phyloP scores from a whole-genome alignment of 225 moss, liverwort and hornwort genomes.

The Pleurozium schreberi region DNA sequence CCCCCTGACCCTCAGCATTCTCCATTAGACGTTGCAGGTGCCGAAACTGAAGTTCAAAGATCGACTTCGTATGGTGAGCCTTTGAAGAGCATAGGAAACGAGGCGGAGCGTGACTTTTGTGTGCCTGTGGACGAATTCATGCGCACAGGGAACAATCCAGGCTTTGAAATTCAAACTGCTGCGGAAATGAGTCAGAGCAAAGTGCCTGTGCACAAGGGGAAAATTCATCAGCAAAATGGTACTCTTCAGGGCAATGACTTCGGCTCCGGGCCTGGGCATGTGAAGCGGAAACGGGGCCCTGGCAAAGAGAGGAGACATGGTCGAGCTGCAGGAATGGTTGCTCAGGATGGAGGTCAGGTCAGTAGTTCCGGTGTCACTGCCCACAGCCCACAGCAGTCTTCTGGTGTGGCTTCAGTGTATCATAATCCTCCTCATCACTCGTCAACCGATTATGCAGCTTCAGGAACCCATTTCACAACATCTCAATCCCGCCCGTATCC shows the following conservation, averaged over 20 bases:
- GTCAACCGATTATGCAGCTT: background rate
- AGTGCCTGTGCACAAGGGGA: background rate
- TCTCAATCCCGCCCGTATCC: conserved; percentile 6
- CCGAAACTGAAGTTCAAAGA: background rate
- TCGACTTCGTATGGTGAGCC: background rate
- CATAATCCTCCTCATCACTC: background rate
- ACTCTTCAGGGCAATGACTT: background rate
- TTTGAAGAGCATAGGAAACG: background rate
- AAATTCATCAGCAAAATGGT: background rate
- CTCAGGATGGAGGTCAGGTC: conserved; percentile 7
- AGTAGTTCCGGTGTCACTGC: conserved; percentile 8
- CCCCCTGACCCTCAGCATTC: conserved; percentile 8
- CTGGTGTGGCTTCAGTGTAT: conserved; percentile 5
- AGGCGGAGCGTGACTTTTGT: background rate
- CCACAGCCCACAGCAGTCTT: conserved; percentile 19
- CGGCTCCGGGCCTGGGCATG: background rate
- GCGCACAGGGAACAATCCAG: background rate
- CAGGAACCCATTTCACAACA: conserved; percentile 9
- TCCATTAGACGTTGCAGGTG: background rate
- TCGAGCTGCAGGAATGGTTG: background rate
- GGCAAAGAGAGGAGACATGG: conserved; percentile 3
- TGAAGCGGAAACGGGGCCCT: conserved; percentile 2
- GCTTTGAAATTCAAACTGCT: background rate
- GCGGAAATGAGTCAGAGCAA: background rate
- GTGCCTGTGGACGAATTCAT: background rate